These are phyloP conservation scores for Marasmius oreades DNA, from an alignment of 1,284 basidiomycete species.

Conservation along the genomic window DNA sequence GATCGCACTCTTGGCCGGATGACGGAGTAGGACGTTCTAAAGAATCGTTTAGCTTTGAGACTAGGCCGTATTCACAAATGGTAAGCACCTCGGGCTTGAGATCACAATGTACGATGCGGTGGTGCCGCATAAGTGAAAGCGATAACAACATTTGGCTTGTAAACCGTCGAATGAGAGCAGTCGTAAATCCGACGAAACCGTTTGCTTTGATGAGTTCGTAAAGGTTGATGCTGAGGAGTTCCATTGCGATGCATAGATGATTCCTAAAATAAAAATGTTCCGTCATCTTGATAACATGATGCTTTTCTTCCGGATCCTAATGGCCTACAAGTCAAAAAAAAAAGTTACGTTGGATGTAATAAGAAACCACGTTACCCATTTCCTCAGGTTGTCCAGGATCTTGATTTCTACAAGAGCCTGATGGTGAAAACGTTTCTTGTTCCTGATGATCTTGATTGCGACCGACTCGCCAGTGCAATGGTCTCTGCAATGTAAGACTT, in stretches of 20 bases:
- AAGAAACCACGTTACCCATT: constrained; percentile 70
- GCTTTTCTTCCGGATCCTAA: constrained; percentile 93
- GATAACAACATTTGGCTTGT: constrained; percentile 94
- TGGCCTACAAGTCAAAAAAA: constrained; percentile 12
- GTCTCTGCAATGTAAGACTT: constrained; percentile 95
- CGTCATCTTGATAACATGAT: constrained; percentile 97
- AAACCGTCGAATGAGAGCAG: constrained; percentile 91
- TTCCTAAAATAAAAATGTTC: constrained; percentile 98
- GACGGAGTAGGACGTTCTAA: constrained; percentile 91
- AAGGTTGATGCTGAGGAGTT: constrained; percentile 96
- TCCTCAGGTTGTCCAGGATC: constrained; percentile 92
- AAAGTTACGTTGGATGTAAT: neutral
- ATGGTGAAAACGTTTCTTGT: constrained; percentile 99
- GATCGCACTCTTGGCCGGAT: constrained; percentile 94
- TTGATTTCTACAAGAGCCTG: constrained; percentile 99
- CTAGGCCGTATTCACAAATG: neutral
- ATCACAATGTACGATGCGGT: constrained; percentile 99
- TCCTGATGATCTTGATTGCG: constrained; percentile 98
- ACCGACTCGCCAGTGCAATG: constrained; percentile 96
- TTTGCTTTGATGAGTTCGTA: constrained; percentile 99
- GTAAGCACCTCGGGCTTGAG: constrained; percentile 87
- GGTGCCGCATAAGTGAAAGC: constrained; percentile 90
- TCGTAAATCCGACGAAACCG: constrained; percentile 96
- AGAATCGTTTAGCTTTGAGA: constrained; percentile 12
- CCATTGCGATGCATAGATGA: constrained; percentile 98